Evolutionary conservation across 2,329 filamentous ascomycete genomes (phyloP), one percentile per base, ranked within the genome.

Genomic region (Pseudogymnoascus sp.): DNA sequence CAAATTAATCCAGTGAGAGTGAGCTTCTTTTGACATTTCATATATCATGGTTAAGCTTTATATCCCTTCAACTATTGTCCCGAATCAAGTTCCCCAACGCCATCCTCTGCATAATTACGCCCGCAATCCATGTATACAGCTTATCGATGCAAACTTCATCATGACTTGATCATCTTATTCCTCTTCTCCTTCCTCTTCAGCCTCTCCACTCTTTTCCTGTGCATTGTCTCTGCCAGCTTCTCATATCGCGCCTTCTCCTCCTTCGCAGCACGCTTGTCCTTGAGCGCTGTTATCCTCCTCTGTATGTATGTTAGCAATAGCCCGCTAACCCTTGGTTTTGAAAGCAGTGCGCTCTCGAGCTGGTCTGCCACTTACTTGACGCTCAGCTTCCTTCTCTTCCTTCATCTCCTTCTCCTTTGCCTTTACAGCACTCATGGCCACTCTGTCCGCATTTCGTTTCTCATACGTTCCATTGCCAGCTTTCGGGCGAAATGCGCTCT

Each of bases 211-310:
- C 93, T 84, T 83, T 96, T 98, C 77, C 85, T 87, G 79, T 98
- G 93, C 95, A 99, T 98, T 81, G 95, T 98, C 79, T 92, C 91
- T 19, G 92, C 93, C 85, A 99, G 85, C 81, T 93, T 91, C 76
- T 92, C 91, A 74, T 93, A 98, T 69, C 93, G 83, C 72, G 93
- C 91, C 77, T 89, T 92, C 81, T 98, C 95, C 71, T 91, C 93
- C 82, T 97, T 98, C 61, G 88, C 90, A 19, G 86, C 89, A 69
- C 91, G 85, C 77, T 89, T 93, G 67, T 96, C 91, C 72, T 89
- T 93, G 73, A 98, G 90, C 10, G 83, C 83, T 72, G 93, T 84
- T 62, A 95, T 86, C 69, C 87, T 87, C 73, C 84, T 82, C 90
- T 96, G 72, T 62, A 67, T 40, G 8, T 6, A 41, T n/a, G 11